Evolutionary conservation across 352 stramenopile species (phyloP).

Genomic region (Globisporangium rhizosaccharum): DNA sequence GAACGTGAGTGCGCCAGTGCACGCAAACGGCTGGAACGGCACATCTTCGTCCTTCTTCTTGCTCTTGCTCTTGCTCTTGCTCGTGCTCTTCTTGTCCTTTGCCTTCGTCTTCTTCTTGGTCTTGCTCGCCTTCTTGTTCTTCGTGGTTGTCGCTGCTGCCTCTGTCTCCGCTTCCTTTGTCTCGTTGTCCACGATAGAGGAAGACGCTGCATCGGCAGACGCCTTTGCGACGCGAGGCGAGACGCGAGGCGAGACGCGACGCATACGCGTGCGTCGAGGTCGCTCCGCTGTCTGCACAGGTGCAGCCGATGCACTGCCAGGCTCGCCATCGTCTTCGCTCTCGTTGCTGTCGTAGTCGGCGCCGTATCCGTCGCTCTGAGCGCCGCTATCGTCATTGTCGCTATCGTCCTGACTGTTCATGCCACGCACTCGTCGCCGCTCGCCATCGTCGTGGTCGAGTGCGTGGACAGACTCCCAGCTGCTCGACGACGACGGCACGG

Average conservation of each 20-base stretch:
- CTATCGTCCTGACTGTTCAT: neutral
- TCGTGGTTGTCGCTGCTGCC: neutral
- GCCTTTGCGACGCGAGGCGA: neutral
- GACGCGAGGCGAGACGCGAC: neutral
- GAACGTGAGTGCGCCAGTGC: constrained; percentile 49
- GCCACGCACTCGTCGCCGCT: too few species aligned
- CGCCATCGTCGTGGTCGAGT: constrained; percentile 1
- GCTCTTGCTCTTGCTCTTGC: constrained; percentile 21
- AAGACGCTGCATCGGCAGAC: neutral
- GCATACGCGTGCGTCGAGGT: neutral
- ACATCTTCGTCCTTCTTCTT: constrained; percentile 14
- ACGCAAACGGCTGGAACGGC: constrained; percentile 60
- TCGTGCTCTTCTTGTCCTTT: constrained; percentile 16
- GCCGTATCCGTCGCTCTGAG: constrained; percentile 46
- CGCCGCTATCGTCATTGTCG: constrained; percentile 11
- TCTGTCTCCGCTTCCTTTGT: neutral
- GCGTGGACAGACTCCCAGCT: constrained; percentile 29
- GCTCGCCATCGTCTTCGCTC: constrained; percentile 33
- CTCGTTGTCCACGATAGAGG: neutral
- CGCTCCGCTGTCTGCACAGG: constrained; percentile 11
- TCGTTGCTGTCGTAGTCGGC: constrained; percentile 64
- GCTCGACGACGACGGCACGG: constrained; percentile 13
- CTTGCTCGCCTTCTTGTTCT: constrained; percentile 1
- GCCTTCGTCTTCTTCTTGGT: constrained; percentile 5
- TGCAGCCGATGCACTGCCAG: neutral